Evolutionary conservation across 1,284 basidiomycete species (phyloP).

Genomic region (Taiwanofungus camphoratus): DNA sequence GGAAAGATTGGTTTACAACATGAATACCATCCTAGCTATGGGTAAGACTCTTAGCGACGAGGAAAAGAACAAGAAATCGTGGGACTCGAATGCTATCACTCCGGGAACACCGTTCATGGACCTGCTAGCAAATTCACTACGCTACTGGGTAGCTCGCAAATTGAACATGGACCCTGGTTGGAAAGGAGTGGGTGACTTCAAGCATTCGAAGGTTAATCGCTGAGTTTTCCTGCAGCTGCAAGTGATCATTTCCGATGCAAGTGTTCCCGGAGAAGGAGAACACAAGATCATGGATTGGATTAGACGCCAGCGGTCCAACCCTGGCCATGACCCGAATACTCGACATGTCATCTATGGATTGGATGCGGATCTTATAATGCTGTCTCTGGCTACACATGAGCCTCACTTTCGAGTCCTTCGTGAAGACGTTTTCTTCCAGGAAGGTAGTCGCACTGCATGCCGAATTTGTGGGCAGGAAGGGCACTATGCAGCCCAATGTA

Average conservation of each 20-base stretch:
- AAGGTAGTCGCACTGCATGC: slow-evolving; percentile 72
- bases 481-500: slow-evolving; percentile 93
- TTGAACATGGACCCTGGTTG: slow-evolving; percentile 94
- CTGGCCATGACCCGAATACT: slow-evolving; percentile 92
- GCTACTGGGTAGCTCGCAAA: slow-evolving; percentile 97
- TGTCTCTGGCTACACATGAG: slow-evolving; percentile 96
- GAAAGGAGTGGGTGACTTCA: slow-evolving; percentile 70
- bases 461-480: slow-evolving; percentile 92
- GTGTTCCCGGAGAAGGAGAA: slow-evolving; percentile 97
- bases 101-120: slow-evolving; percentile 99
- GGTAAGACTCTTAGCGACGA: slow-evolving; percentile 86
- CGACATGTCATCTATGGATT: slow-evolving; percentile 97
- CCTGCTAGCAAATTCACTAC: slow-evolving; percentile 79
- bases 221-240: slow-evolving; percentile 68
- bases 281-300: slow-evolving; percentile 99
- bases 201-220: too few species aligned
- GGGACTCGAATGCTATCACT: slow-evolving; percentile 99
- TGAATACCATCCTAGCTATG: slow-evolving; percentile 55
- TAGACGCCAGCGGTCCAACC: slow-evolving; percentile 82
- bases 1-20: slow-evolving; percentile 3
- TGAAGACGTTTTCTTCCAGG: slow-evolving; percentile 95
- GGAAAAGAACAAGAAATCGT: slow-evolving; percentile 79
- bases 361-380: slow-evolving; percentile 99
- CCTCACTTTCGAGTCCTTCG: slow-evolving; percentile 95
- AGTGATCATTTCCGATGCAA: slow-evolving; percentile 96